A percentile compares a stretch with the other conserved stretches of the same genome.
phyloP scores from a whole-genome alignment of 2,329 filamentous ascomycete species.

The Aureobasidium sp. region DNA sequence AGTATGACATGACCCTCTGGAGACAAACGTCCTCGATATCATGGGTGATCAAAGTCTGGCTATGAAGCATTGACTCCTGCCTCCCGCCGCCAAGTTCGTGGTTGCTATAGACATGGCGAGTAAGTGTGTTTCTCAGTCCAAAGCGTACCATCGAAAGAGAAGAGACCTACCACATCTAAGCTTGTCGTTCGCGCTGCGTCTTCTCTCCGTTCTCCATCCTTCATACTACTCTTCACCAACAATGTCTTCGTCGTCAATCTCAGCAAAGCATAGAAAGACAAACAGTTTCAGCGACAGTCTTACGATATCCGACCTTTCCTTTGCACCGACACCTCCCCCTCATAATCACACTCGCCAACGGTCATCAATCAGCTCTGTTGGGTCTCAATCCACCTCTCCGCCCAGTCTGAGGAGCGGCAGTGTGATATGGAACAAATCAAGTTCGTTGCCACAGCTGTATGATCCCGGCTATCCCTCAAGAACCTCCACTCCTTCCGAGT shows the following conservation, averaged over 20 bases:
- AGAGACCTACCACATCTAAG: neutral
- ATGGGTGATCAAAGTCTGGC: neutral
- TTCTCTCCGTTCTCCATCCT: neutral
- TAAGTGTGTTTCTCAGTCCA: conserved; percentile 1
- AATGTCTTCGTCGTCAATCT: neutral
- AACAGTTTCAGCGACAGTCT: conserved; percentile 2
- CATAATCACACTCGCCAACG: neutral
- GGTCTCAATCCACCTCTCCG: neutral
- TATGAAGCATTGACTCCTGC: conserved; percentile 10
- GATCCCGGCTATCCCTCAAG: neutral
- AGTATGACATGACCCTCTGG: neutral
- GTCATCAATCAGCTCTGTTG: neutral
- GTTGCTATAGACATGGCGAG: conserved; percentile 14
- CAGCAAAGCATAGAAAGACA: neutral
- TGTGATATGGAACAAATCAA: conserved; percentile 10
- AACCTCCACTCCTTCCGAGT: neutral
- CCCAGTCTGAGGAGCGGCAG: neutral
- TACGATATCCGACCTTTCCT: neutral
- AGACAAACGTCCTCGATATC: neutral
- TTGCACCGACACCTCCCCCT: neutral
- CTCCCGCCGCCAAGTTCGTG: conserved; percentile 8
- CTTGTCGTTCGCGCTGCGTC: neutral
- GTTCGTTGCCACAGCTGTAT: neutral
- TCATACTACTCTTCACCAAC: neutral
- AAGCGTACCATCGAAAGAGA: neutral